Percentiles rank a stretch among this genome's conserved stretches.
Evolutionary conservation across 371 early-diverging fungal species (phyloP).

Genomic region (Lichtheimia corymbifera): DNA sequence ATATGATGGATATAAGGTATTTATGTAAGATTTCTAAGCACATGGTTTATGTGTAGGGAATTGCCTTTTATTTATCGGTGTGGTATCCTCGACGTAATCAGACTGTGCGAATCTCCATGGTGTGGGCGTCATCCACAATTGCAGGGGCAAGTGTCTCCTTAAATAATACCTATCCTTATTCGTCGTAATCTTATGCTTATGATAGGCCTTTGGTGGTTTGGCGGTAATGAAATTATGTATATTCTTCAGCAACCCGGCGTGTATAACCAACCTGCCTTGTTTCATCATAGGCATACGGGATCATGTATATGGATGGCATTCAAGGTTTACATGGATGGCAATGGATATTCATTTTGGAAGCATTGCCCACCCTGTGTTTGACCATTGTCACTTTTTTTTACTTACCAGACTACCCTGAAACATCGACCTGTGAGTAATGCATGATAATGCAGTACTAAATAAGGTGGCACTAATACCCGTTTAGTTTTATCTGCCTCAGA

Average conservation of each 20-base stretch:
- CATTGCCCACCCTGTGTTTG: constrained; percentile 64
- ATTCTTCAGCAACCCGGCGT: neutral
- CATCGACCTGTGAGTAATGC: constrained; percentile 10
- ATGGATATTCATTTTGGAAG: constrained; percentile 78
- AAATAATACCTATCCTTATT: neutral
- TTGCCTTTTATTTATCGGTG: constrained; percentile 50
- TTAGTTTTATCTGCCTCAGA: constrained; percentile 56
- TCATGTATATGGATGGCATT: constrained; percentile 60
- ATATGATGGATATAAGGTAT: neutral
- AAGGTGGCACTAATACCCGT: neutral
- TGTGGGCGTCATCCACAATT: constrained; percentile 62
- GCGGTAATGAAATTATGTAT: constrained; percentile 18
- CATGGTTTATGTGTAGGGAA: constrained; percentile 12
- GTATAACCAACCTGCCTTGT: neutral
- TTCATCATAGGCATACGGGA: constrained; percentile 47
- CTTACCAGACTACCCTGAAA: constrained; percentile 74
- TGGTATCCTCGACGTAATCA: constrained; percentile 64
- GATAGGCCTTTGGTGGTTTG: constrained; percentile 56
- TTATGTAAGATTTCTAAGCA: neutral
- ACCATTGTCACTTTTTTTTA: constrained; percentile 57
- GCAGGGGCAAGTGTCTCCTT: constrained; percentile 59
- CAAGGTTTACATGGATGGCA: constrained; percentile 53
- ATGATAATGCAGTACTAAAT: constrained; percentile 24
- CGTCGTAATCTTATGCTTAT: neutral
- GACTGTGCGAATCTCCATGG: constrained; percentile 68